Percentiles rank a stretch among this genome's conserved stretches.
Conservation (phyloP, 495 filamentous ascomycete genomes). For the Aspergillus asperescens region DNA sequence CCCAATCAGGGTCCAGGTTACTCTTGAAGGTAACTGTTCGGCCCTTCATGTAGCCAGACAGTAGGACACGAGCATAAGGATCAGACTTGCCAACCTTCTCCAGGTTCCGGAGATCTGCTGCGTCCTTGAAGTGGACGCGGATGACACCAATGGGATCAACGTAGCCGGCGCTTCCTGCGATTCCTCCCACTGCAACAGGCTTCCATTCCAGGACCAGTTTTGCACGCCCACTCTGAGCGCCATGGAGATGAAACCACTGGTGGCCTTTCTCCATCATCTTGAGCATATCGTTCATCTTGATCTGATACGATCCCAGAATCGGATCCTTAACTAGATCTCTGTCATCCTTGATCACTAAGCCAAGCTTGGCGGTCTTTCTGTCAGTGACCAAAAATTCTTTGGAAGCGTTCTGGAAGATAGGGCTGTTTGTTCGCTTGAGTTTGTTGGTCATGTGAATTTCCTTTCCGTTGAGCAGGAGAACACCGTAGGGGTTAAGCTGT, state of each 20-base stretch:
- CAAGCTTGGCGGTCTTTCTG: slow-evolving; percentile 80
- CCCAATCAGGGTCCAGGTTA: slow-evolving; percentile 92
- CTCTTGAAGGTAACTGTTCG: slow-evolving; percentile 94
- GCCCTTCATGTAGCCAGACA: slow-evolving; percentile 83
- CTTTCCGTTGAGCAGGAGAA: slow-evolving; percentile 82
- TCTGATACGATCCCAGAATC: slow-evolving; percentile 83
- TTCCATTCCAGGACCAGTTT: slow-evolving; percentile 93
- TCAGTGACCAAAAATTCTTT: slow-evolving; percentile 94
- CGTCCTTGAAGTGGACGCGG: slow-evolving; percentile 85
- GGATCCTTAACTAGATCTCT: slow-evolving; percentile 78
- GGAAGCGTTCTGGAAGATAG: slow-evolving; percentile 82
- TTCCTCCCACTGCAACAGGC: slow-evolving; percentile 77
- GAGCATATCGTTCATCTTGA: slow-evolving; percentile 89
- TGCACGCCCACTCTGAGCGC: slow-evolving; percentile 73
- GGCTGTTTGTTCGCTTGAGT: slow-evolving; percentile 93
- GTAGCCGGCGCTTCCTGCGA: slow-evolving; percentile 79
- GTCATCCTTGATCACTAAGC: slow-evolving; percentile 91
- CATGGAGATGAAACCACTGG: slow-evolving; percentile 89
- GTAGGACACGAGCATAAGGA: slow-evolving; percentile 80
- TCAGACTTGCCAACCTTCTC: slow-evolving; percentile 97
- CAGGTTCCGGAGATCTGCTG: slow-evolving; percentile 77
- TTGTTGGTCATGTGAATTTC: slow-evolving; percentile 79
- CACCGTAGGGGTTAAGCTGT: slow-evolving; percentile 82
- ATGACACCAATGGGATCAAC: slow-evolving; percentile 89
- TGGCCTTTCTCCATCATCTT: slow-evolving; percentile 87